These are phyloP conservation scores for Retiboletus flavoniger DNA, from an alignment of 1,284 basidiomycete genomes.

Conservation along the genomic window DNA sequence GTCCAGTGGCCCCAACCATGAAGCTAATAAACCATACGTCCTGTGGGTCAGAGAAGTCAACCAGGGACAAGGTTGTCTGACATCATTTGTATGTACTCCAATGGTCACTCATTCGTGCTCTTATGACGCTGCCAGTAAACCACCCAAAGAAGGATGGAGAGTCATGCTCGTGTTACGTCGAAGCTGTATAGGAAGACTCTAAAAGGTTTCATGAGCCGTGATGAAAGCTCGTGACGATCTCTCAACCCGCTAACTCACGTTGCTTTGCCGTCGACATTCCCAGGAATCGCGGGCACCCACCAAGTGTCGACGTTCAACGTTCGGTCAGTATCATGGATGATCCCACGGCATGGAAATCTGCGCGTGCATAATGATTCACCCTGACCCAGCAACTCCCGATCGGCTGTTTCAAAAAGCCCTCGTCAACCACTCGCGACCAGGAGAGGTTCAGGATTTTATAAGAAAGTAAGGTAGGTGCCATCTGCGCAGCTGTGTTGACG, in stretches of 20 bases:
- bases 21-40: no score
- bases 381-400: slow-evolving; percentile 7
- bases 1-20: no score
- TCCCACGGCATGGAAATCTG: neutral
- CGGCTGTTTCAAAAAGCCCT: slow-evolving; percentile 13
- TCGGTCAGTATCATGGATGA: neutral
- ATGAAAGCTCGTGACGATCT: neutral
- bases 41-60: no score
- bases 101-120: no score
- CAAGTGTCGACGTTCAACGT: no score
- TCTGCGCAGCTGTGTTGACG: slow-evolving; percentile 6
- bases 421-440: slow-evolving; percentile 15
- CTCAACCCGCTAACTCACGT: slow-evolving; percentile 21
- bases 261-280: slow-evolving; percentile 33
- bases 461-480: slow-evolving; percentile 14
- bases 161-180: slow-evolving; percentile 9
- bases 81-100: no score
- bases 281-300: slow-evolving; percentile 31
- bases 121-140: no score
- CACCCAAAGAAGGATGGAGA: no score
- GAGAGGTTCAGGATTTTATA: slow-evolving; percentile 15
- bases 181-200: slow-evolving; percentile 17
- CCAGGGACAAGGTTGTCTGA: no score
- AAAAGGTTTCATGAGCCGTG: neutral
- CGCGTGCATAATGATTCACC: slow-evolving; percentile 16